A percentile compares a stretch with the other conserved stretches of the same genome.
Evolutionary conservation across 1,284 basidiomycete genomes (phyloP).

Genomic region (Cystobasidiaceae sp.): DNA sequence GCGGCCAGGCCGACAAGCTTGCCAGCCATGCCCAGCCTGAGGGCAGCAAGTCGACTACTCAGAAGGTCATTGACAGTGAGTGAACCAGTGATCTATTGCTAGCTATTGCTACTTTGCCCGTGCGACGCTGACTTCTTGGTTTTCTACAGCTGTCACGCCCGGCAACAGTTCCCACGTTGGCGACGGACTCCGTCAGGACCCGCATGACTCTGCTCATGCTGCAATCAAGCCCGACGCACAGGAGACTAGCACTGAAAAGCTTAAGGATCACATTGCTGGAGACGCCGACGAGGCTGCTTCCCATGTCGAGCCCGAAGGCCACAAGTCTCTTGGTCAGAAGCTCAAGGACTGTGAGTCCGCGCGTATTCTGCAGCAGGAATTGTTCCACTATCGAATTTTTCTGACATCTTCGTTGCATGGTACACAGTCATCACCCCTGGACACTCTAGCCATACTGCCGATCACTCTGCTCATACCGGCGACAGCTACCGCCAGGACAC

Average conservation of each 20-base stretch:
- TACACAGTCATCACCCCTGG: conserved; percentile 2
- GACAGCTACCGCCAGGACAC: conserved; percentile 11
- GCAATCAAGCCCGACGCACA: conserved; percentile 12
- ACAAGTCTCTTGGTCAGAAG: conserved; percentile 28
- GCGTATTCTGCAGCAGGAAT: not conserved
- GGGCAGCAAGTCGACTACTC: conserved; percentile 17
- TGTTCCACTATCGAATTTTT: no score
- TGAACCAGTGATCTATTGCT: not conserved
- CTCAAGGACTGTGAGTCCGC: conserved; percentile 2
- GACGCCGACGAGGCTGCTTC: conserved; percentile 3
- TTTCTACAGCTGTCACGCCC: not conserved
- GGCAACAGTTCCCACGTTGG: conserved; percentile 12
- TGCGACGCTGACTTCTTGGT: not conserved
- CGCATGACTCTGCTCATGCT: not conserved
- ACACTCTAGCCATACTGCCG: not conserved
- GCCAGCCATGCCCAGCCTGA: conserved; percentile 21
- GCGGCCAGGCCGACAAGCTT: conserved; percentile 10
- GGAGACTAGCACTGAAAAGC: not conserved
- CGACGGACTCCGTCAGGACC: conserved; percentile 6
- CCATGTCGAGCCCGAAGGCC: conserved; percentile 5
- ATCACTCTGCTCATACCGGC: not conserved
- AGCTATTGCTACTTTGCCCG: not conserved
- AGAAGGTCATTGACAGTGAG: conserved; percentile 28
- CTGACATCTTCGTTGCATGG: no score
- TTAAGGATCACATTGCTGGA: conserved; percentile 11